phyloP scores from a whole-genome alignment of 176 grass and related monocot species.

The Bromus sterilis region DNA sequence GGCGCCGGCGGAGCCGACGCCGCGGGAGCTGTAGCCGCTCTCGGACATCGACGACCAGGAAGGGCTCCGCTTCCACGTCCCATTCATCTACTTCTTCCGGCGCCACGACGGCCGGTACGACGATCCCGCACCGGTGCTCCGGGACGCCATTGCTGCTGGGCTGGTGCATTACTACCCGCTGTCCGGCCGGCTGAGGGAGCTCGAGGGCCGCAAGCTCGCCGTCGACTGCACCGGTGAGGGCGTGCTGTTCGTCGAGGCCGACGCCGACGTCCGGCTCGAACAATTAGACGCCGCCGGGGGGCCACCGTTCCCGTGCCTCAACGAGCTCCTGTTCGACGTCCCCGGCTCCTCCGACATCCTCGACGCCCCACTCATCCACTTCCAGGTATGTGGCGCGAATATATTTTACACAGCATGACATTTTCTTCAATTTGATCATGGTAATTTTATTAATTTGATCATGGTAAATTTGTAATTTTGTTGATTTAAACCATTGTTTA shows the following conservation, averaged over 20 bases:
- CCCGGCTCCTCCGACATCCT: background rate
- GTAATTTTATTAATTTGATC: too few species aligned
- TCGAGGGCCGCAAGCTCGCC: background rate
- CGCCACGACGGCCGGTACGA: background rate
- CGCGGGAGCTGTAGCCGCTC: background rate
- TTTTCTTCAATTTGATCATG: too few species aligned
- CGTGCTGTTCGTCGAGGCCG: background rate
- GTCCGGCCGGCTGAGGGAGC: background rate
- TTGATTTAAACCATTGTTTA: too few species aligned
- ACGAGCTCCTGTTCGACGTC: background rate
- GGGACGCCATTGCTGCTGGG: background rate
- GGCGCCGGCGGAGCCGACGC: conserved; percentile 7
- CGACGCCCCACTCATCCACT: background rate
- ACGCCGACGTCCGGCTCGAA: too few species aligned
- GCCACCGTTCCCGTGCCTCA: background rate
- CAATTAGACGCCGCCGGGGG: too few species aligned
- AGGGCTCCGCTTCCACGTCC: background rate
- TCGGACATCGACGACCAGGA: background rate
- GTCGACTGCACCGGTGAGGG: background rate
- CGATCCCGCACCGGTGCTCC: background rate
- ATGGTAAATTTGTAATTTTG: too few species aligned
- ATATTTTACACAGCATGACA: too few species aligned
- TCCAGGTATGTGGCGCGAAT: background rate
- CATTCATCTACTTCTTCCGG: background rate
- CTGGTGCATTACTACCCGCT: background rate